These are phyloP conservation scores for Plasmodium relictum DNA, from an alignment of 169 alveolate genomes.

Conservation along the genomic window DNA sequence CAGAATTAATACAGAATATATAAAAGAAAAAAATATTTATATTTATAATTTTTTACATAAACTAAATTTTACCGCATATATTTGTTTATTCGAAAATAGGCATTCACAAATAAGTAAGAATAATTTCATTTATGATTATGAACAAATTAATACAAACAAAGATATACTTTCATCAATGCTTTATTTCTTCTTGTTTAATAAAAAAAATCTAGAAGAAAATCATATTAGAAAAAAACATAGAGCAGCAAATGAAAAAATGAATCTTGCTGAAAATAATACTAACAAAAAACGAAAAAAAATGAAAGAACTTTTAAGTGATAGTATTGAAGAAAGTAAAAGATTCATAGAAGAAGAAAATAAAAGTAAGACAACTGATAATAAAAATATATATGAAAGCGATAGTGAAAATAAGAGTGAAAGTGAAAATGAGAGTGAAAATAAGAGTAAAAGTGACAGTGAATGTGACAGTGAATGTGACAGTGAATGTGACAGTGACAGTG, in stretches of 20 bases:
- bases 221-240: background rate
- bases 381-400: conserved; percentile 54
- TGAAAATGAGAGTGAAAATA: conserved; percentile 17
- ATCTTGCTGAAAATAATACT: background rate
- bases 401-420: background rate
- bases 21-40: conserved; percentile 24
- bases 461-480: background rate
- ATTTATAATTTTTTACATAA: conserved; percentile 38
- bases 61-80: conserved; percentile 45
- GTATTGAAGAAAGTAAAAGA: background rate
- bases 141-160: conserved; percentile 16
- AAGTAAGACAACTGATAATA: background rate
- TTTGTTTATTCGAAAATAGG: conserved; percentile 68
- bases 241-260: background rate
- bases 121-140: conserved; percentile 42
- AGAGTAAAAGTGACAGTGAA: background rate
- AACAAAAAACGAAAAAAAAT: conserved; percentile 3
- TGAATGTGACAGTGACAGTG: background rate
- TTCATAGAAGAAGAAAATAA: background rate
- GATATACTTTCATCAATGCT: conserved; percentile 57
- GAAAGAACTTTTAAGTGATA: background rate
- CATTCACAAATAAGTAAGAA: conserved; percentile 24
- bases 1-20: conserved; percentile 38
- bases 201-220: conserved; percentile 8
- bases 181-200: conserved; percentile 48